A percentile compares a stretch with the other conserved stretches of the same genome.
Conservation (phyloP, 345 rosid genomes). For the Corchorus olitorius region DNA sequence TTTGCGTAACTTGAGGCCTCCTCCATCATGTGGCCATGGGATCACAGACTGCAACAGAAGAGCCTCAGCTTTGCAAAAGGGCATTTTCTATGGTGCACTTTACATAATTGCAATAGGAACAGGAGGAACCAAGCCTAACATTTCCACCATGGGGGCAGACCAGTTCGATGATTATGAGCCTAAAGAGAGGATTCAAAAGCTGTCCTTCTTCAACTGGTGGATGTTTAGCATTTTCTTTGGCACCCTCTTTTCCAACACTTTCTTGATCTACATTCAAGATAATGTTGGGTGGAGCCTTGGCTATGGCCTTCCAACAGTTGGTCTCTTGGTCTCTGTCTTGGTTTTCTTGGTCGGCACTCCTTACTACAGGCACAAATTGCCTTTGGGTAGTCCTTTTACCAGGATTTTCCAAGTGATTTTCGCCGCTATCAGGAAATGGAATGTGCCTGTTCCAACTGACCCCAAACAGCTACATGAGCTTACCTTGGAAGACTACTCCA, state of each 20-base stretch:
- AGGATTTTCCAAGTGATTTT: constrained; percentile 50
- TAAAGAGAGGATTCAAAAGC: constrained; percentile 54
- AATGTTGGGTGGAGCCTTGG: constrained; percentile 48
- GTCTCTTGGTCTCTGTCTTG: constrained; percentile 38
- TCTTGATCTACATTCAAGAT: constrained; percentile 59
- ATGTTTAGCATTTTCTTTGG: constrained; percentile 66
- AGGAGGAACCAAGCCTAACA: constrained; percentile 71
- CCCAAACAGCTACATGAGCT: constrained; percentile 55
- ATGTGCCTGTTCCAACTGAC: constrained; percentile 38
- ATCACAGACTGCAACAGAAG: constrained; percentile 27
- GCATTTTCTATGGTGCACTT: constrained; percentile 48
- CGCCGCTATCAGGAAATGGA: constrained; percentile 51
- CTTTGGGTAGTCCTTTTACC: constrained; percentile 52
- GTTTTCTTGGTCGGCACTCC: constrained; percentile 53
- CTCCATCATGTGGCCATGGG: constrained; percentile 44
- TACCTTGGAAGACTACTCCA: constrained; percentile 35
- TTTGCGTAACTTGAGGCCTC: constrained; percentile 45
- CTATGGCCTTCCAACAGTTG: constrained; percentile 53
- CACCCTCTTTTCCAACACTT: constrained; percentile 53
- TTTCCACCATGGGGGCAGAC: constrained; percentile 73
- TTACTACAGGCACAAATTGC: constrained; percentile 53
- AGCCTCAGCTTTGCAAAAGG: constrained; percentile 39
- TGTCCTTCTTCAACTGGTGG: constrained; percentile 80
- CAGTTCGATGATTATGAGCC: constrained; percentile 68
- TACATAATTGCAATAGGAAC: constrained; percentile 50